phyloP scores from a whole-genome alignment of 164 flowering plant genomes.

The Nelumbo lutea region DNA sequence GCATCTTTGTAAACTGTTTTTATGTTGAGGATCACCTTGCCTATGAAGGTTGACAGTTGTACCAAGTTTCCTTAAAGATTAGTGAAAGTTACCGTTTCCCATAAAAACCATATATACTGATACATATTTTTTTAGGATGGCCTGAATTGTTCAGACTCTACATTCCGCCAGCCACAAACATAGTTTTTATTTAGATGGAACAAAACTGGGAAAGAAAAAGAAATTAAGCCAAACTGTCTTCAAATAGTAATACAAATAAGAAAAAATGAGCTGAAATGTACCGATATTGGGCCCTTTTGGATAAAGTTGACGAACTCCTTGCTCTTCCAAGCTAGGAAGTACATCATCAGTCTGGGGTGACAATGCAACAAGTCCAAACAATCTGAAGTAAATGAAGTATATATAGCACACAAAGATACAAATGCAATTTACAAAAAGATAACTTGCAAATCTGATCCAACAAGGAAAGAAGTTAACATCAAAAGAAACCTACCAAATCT shows the following conservation, averaged over 20 bases:
- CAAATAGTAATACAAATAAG: neutral
- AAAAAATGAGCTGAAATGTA: conserved; percentile 21
- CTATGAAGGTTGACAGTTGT: no score
- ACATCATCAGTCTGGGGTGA: conserved; percentile 75
- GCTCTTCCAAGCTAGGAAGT: conserved; percentile 93
- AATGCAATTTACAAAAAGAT: neutral
- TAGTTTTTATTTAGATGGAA: no score
- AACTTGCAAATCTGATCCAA: neutral
- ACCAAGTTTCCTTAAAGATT: no score
- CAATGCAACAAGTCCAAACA: neutral
- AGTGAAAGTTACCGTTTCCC: no score
- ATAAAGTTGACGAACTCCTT: conserved; percentile 87
- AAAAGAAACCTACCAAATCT: no score
- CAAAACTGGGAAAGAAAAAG: no score
- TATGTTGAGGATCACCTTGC: no score
- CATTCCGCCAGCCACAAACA: no score
- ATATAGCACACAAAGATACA: neutral
- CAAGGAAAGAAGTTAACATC: neutral
- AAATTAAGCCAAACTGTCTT: neutral
- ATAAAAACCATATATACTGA: no score
- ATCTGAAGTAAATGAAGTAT: neutral
- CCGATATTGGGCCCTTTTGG: conserved; percentile 81
- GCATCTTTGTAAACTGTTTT: no score
- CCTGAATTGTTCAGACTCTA: no score
- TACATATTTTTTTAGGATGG: no score